These are phyloP conservation scores for Nicotiana noctiflora DNA, from an alignment of 257 asterid genomes.

Conservation along the genomic window DNA sequence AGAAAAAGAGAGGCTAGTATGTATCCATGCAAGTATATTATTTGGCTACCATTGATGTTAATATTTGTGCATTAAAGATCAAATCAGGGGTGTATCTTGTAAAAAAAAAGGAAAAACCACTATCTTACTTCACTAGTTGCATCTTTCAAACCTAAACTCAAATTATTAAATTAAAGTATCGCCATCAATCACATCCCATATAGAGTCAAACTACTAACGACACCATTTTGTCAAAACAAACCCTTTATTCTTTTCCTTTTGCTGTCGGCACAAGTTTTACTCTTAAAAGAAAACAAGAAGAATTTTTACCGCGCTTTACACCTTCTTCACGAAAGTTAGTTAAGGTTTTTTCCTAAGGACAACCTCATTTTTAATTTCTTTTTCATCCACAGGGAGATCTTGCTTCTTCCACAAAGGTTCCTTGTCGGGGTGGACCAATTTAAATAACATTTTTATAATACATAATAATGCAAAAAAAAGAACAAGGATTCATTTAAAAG, in stretches of 20 bases:
- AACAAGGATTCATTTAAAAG: constrained; percentile 28
- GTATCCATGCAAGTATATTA: not conserved
- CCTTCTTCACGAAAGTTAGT: constrained; percentile 35
- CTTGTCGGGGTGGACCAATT: constrained; percentile 45
- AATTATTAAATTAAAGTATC: constrained; percentile 8
- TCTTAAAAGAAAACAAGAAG: not conserved
- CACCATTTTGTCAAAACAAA: not conserved
- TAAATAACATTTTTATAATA: not conserved
- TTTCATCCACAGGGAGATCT: constrained; percentile 6
- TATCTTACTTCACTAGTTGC: constrained; percentile 14
- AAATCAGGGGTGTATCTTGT: not conserved
- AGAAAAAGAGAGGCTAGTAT: not conserved
- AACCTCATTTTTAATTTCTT: not conserved
- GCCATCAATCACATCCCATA: constrained; percentile 18
- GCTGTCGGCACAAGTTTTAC: constrained; percentile 23
- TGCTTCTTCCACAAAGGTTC: constrained; percentile 43
- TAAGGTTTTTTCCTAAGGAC: constrained; percentile 8
- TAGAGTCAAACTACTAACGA: constrained; percentile 17
- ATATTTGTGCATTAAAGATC: not conserved
- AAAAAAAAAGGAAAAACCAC: not conserved
- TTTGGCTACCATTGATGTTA: not conserved
- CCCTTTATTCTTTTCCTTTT: not conserved
- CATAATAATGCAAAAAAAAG: not conserved
- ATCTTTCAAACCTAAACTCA: constrained; percentile 27
- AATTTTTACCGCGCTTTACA: constrained; percentile 18